phyloP scores from a whole-genome alignment of 2,329 filamentous ascomycete genomes.

The Penicillium sp. region DNA sequence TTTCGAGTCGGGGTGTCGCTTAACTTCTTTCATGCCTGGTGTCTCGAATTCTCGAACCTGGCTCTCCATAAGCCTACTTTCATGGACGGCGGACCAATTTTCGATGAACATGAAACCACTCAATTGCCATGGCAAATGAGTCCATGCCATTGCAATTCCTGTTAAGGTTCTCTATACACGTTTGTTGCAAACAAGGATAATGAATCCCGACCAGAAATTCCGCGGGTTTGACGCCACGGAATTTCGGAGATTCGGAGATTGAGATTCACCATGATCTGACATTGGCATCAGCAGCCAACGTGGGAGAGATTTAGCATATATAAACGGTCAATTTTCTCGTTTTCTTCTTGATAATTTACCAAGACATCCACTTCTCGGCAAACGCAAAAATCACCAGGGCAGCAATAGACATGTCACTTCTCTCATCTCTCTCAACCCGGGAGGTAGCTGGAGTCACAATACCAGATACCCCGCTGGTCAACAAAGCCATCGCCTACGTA shows the following conservation, averaged over 20 bases:
- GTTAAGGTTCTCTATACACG: too few relatives aligned
- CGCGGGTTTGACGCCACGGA: background rate
- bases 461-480: background rate
- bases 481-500: background rate
- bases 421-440: background rate
- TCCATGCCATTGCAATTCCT: too few relatives aligned
- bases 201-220: background rate
- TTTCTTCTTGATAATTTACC: background rate
- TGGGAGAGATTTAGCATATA: background rate
- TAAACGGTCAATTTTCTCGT: background rate
- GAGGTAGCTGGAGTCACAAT: background rate
- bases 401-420: background rate
- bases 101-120: too few relatives aligned
- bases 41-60: too few relatives aligned
- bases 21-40: too few relatives aligned
- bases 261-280: background rate
- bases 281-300: background rate
- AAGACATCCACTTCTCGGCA: too few relatives aligned
- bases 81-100: too few relatives aligned
- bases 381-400: background rate
- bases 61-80: too few relatives aligned
- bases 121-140: too few relatives aligned
- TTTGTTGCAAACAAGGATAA: too few relatives aligned
- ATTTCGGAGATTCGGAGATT: background rate
- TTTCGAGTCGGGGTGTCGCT: too few relatives aligned